These are phyloP conservation scores for Phaeosphaeria sp. DNA, from an alignment of 2,329 filamentous ascomycete species.

Conservation along the genomic window DNA sequence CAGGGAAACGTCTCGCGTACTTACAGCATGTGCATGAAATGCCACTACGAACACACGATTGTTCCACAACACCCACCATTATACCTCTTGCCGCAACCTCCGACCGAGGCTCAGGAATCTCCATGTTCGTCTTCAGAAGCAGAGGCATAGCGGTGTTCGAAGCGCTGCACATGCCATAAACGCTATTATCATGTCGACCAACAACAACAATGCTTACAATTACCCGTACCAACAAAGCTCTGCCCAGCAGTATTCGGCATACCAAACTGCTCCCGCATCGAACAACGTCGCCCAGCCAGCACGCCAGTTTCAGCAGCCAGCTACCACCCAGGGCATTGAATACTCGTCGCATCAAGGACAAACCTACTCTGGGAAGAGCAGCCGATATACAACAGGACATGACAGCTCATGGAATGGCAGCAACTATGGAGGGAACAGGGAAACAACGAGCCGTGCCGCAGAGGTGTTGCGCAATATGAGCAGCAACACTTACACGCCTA, in stretches of 20 bases:
- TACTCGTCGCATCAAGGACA: constrained; percentile 36
- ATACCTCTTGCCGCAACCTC: neutral
- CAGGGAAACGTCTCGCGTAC: neutral
- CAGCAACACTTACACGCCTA: constrained; percentile 34
- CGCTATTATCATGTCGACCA: constrained; percentile 28
- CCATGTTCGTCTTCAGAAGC: constrained; percentile 8
- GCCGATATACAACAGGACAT: constrained; percentile 27
- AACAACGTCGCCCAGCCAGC: constrained; percentile 30
- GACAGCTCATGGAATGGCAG: constrained; percentile 29
- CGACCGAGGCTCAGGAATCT: constrained; percentile 7
- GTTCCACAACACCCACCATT: neutral
- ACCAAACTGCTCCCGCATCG: constrained; percentile 33
- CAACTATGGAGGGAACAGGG: constrained; percentile 31
- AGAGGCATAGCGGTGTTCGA: constrained; percentile 8
- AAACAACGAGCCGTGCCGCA: constrained; percentile 38
- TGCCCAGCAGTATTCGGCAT: constrained; percentile 34
- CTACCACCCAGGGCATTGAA: constrained; percentile 30
- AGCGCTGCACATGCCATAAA: constrained; percentile 6
- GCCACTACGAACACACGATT: neutral
- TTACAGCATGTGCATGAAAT: neutral
- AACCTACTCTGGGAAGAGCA: constrained; percentile 26
- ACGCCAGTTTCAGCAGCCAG: constrained; percentile 34
- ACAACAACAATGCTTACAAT: constrained; percentile 35
- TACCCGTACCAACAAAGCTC: constrained; percentile 38
- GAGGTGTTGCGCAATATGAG: constrained; percentile 44